Evolutionary conservation across 768 basidiomycete species (phyloP).

Genomic region (Obba rivulosa): DNA sequence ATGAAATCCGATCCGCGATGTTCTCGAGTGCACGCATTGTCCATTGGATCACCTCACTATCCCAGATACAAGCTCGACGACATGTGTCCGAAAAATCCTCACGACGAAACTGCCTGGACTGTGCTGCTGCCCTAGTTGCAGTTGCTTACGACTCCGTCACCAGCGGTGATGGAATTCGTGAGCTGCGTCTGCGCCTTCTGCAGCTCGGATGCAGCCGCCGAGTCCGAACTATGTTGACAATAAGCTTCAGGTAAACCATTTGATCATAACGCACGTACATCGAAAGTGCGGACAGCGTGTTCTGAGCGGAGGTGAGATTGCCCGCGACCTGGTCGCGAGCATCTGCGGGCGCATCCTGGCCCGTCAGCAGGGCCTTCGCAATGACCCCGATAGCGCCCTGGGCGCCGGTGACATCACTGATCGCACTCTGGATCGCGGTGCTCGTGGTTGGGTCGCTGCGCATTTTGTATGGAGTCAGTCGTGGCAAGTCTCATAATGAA

Average conservation of each 20-base stretch:
- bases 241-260: neutral
- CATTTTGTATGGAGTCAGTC: neutral
- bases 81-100: neutral
- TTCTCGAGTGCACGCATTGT: neutral
- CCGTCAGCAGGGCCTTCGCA: conserved; percentile 18
- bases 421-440: conserved; percentile 1
- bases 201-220: conserved; percentile 2
- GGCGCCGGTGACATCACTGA: conserved; percentile 8
- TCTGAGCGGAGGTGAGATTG: conserved; percentile 9
- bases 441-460: conserved; percentile 4
- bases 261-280: neutral
- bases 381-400: conserved; percentile 16
- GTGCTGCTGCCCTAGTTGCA: conserved; percentile 14
- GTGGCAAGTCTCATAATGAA: too few species aligned
- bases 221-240: conserved; percentile 7
- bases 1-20: too few species aligned
- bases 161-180: conserved; percentile 8
- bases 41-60: neutral
- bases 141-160: conserved; percentile 17
- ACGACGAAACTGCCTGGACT: neutral
- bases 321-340: conserved; percentile 17
- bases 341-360: conserved; percentile 17
- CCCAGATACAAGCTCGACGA: too few species aligned
- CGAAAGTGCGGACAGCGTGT: too few species aligned
- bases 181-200: conserved; percentile 15